Evolutionary conservation across 2,329 filamentous ascomycete genomes (phyloP).

Genomic region (Mycosphaerelloides madeirae): DNA sequence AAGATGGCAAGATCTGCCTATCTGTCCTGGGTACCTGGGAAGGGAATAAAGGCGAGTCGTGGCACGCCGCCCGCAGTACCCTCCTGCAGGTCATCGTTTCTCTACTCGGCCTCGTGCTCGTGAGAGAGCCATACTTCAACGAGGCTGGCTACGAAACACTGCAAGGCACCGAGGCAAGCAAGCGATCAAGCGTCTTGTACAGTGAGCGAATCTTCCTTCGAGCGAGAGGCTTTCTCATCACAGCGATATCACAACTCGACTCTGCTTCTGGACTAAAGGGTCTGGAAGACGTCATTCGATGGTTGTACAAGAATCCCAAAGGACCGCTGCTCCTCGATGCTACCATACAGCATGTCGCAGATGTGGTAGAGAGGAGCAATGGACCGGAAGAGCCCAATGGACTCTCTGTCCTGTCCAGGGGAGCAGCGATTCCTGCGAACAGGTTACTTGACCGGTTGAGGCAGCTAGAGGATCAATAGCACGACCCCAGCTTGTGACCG

Average conservation of each 20-base stretch:
- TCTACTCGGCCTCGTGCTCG: slow-evolving; percentile 37
- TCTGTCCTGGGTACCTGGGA: slow-evolving; percentile 58
- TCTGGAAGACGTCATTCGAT: slow-evolving; percentile 49
- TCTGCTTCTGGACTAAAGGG: slow-evolving; percentile 32
- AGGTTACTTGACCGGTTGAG: slow-evolving; percentile 38
- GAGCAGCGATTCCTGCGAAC: slow-evolving; percentile 36
- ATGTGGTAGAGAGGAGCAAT: slow-evolving; percentile 39
- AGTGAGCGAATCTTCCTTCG: slow-evolving; percentile 27
- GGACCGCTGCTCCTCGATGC: slow-evolving; percentile 40
- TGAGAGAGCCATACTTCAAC: slow-evolving; percentile 59
- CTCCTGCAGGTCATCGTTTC: slow-evolving; percentile 46
- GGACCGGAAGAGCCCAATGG: slow-evolving; percentile 38
- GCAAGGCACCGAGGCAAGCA: slow-evolving; percentile 24
- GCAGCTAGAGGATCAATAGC: slow-evolving; percentile 10
- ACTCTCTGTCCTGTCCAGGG: slow-evolving; percentile 44
- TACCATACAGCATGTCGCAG: slow-evolving; percentile 41
- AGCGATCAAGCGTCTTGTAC: slow-evolving; percentile 26
- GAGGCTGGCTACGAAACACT: slow-evolving; percentile 58
- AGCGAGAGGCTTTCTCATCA: slow-evolving; percentile 23
- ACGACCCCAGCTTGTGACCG: no score
- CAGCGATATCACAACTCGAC: slow-evolving; percentile 38
- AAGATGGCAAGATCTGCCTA: slow-evolving; percentile 59
- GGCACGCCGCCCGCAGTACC: slow-evolving; percentile 51
- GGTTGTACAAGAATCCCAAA: slow-evolving; percentile 43
- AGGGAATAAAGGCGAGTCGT: slow-evolving; percentile 50